Evolutionary conservation across 352 stramenopile species (phyloP), one percentile per base, ranked within the genome.

Genomic region (Globisporangium acanthophoron): DNA sequence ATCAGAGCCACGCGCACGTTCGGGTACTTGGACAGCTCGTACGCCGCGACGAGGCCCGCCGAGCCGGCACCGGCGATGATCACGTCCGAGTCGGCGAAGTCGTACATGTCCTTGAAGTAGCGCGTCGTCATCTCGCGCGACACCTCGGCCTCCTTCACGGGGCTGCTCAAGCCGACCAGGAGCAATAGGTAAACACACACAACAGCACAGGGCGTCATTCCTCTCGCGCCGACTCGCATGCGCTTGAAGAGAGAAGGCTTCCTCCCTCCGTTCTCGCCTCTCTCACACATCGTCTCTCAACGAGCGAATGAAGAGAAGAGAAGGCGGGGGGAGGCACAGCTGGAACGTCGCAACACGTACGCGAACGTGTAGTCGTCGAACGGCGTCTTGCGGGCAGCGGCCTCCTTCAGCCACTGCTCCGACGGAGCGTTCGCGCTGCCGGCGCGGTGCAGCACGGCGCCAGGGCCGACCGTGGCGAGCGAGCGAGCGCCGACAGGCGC

Each of bases 31-130:
- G 74, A 82, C 11, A 87, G 57, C 62, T 87, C 76, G 59, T 87
- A 87, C 18, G 76, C 76, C 13, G 74, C 73, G 29, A 78, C 75
- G 29, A 87, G 65, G 5, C 76, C 76, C 9, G 76, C 76, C 47
- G 74, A 85, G 6, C 76, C 76, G n/a, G 76, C 76, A 45, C 76
- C 76, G 21, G 74, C 74, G 46, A 87, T 87, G 72, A 87, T 80
- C 15, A 87, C 68, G 52, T 87, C 76, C 52, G 71, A 80, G 65
- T 87, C 76, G 47, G 76, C 76, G 67, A 79, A 85, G 63, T 84
- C 74, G 72, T 87, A 84, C 74, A 87, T 70, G 61, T 87, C 76
- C 74, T 87, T 87, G 69, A 87, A 82, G 67, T 87, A 87, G 21
- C 76, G 74, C 35, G 74, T 87, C 39, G 76, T 87, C 76, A 87